Evolutionary conservation across 1,139 yeast species (phyloP).

Genomic region (Kluyveromyces sp.): DNA sequence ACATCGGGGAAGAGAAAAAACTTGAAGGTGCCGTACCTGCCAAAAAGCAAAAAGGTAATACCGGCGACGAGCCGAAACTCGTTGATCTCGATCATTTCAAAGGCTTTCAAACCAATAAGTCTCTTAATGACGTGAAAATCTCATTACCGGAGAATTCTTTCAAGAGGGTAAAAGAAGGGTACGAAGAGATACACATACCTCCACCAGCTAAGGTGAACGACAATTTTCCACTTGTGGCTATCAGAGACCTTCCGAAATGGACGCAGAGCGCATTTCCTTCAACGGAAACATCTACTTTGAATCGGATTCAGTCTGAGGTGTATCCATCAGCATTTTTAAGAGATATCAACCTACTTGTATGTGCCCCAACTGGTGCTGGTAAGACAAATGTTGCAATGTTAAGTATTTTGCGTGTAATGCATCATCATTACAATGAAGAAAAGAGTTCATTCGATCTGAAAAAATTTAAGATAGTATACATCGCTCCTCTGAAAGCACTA

Average conservation of each 20-base stretch:
- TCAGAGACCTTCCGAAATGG: constrained; percentile 72
- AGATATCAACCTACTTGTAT: constrained; percentile 68
- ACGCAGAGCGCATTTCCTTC: constrained; percentile 69
- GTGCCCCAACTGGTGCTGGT: constrained; percentile 99
- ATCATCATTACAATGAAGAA: constrained; percentile 43
- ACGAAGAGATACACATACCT: constrained; percentile 87
- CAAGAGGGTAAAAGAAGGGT: constrained; percentile 62
- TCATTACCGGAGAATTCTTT: constrained; percentile 78
- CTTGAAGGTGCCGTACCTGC: not conserved
- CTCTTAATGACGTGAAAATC: constrained; percentile 56
- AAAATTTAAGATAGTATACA: constrained; percentile 73
- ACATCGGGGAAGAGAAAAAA: no score
- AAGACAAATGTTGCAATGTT: constrained; percentile 93
- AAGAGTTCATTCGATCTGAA: constrained; percentile 46
- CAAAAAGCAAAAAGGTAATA: constrained; percentile 7
- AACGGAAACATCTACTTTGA: constrained; percentile 58
- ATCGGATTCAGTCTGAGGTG: constrained; percentile 77
- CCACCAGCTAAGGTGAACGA: constrained; percentile 49
- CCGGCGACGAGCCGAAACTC: constrained; percentile 38
- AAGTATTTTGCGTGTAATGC: constrained; percentile 57
- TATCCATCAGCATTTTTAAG: constrained; percentile 67
- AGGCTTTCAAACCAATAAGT: constrained; percentile 67
- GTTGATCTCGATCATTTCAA: constrained; percentile 58
- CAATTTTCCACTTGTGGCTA: constrained; percentile 49
- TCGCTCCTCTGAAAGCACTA: constrained; percentile 91